A percentile compares a stretch with the other conserved stretches of the same genome.
Evolutionary conservation across 2,329 filamentous ascomycete genomes (phyloP).

Genomic region (Trichoderma koningii): DNA sequence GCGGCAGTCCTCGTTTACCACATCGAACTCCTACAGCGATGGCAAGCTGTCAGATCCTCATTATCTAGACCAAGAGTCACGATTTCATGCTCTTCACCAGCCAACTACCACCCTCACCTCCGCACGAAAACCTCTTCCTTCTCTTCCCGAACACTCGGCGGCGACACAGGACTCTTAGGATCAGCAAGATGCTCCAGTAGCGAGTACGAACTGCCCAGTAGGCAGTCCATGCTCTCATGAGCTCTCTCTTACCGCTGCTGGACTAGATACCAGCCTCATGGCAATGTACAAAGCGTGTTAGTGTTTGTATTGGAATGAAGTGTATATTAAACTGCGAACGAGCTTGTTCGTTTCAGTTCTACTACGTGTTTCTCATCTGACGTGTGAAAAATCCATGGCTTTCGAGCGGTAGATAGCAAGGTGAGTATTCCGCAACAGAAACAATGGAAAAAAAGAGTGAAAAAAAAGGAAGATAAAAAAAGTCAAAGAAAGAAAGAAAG

Average conservation of each 20-base stretch:
- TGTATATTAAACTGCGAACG: slow-evolving; percentile 15
- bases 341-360: slow-evolving; percentile 19
- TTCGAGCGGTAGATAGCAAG: slow-evolving; percentile 30
- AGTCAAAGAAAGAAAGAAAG: neutral
- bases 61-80: slow-evolving; percentile 9
- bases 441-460: neutral
- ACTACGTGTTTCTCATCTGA: slow-evolving; percentile 27
- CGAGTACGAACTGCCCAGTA: slow-evolving; percentile 16
- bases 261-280: slow-evolving; percentile 8
- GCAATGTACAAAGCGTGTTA: slow-evolving; percentile 1
- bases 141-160: slow-evolving; percentile 32
- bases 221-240: neutral
- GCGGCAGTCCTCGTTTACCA: slow-evolving; percentile 36
- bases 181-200: neutral
- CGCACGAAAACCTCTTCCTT: slow-evolving; percentile 47
- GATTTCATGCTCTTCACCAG: neutral
- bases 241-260: neutral
- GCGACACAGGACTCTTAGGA: slow-evolving; percentile 1
- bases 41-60: slow-evolving; percentile 25
- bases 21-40: slow-evolving; percentile 31
- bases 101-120: slow-evolving; percentile 25
- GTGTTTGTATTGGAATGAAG: neutral
- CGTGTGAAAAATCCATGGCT: slow-evolving; percentile 26
- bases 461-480: too few relatives aligned
- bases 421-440: slow-evolving; percentile 11